Evolutionary conservation across 2,329 filamentous ascomycete genomes (phyloP), one percentile per base, ranked within the genome.

Genomic region (Penicillium rolfsii): DNA sequence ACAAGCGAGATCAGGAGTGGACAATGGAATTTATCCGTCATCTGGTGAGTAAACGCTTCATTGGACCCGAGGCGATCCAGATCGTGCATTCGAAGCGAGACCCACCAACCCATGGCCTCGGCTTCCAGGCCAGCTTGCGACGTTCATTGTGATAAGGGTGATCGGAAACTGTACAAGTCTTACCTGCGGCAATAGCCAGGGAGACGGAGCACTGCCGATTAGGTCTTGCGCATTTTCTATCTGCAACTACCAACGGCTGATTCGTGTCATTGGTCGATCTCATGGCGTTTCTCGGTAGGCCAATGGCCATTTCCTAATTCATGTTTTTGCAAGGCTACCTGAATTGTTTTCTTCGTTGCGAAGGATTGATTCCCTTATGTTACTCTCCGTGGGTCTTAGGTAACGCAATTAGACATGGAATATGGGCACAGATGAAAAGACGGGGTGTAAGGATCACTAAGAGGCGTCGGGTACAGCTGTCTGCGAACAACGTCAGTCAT

Each of bases 1-100:
- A 75, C 52, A 73, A 61, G 56, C 65, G 70, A 52, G 74, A 72
- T 48, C 72, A 76, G 49, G 73, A 74, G 43, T 75, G 73, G 73
- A 74, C 71, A 0, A 70, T 74, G 69, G 73, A 75, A 28, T 76
- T 67, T 61, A 58, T 74, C 12, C 65, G 68, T 2, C 61, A 64
- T 36, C 56, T 76, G 1, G 68, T 74, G 40, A 53, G 58, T 0
- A 67, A 68, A 45, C 55, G 64, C 7, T 52, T 67, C 6, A 64
- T 74, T 22, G 68, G 54, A 0, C 62, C 60, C 0, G 59, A 67
- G 6, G 71, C 71, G 1, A 63, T 73, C 30, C 46, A 66, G 14
- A 65, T 69, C 24, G 70, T 74, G 5, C 69, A 76, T 43, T 71
- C 68, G 3, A 69, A 70, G 43, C 70, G 72, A 8, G 71, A 75